phyloP scores from a whole-genome alignment of 306 rosid species.

The Alnus rubra region DNA sequence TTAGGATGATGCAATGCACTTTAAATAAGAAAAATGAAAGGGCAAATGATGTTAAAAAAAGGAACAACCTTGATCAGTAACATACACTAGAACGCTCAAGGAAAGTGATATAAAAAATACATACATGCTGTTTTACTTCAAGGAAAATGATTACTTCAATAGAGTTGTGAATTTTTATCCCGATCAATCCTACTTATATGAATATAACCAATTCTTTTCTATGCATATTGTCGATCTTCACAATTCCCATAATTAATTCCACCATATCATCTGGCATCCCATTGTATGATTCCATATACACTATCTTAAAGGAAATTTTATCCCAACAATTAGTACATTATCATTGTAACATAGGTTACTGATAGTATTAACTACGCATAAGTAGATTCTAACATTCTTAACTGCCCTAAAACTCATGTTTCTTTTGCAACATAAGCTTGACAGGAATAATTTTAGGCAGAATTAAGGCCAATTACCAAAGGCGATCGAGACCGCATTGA shows the following conservation, averaged over 20 bases:
- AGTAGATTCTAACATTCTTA: neutral
- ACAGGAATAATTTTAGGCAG: slow-evolving; percentile 1
- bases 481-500: slow-evolving; percentile 64
- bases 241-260: neutral
- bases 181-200: neutral
- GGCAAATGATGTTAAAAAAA: neutral
- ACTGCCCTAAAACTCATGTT: neutral
- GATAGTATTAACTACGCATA: neutral
- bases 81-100: neutral
- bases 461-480: slow-evolving; percentile 33
- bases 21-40: neutral
- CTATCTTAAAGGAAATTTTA: neutral
- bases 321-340: neutral
- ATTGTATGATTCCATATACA: neutral
- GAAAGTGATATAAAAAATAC: no score
- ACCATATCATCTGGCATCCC: neutral
- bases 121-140: neutral
- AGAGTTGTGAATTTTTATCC: neutral
- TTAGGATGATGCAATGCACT: neutral
- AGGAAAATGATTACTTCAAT: neutral
- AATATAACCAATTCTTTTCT: neutral
- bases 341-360: neutral
- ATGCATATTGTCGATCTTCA: neutral
- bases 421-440: neutral
- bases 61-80: neutral